Evolutionary conservation across 257 asterid genomes (phyloP).

Genomic region (Primulina tabacum): DNA sequence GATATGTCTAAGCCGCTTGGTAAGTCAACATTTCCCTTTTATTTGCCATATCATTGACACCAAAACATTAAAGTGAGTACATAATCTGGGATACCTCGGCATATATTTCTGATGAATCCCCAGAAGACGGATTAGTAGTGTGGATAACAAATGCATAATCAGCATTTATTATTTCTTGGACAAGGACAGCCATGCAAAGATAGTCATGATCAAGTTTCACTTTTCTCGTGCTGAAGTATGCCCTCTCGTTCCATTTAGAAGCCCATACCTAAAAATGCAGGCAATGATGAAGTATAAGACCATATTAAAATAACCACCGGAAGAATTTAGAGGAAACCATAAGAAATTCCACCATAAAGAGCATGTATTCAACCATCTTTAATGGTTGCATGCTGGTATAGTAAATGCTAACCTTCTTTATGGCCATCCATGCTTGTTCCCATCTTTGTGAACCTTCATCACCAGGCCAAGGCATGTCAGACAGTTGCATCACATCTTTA

Average conservation of each 20-base stretch:
- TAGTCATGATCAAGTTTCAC: constrained; percentile 88
- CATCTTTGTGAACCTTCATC: constrained; percentile 91
- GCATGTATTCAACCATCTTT: not conserved
- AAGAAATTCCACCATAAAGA: not conserved
- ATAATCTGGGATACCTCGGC: constrained; percentile 64
- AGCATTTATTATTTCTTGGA: constrained; percentile 94
- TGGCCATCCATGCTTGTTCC: constrained; percentile 99
- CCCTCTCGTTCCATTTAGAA: constrained; percentile 99
- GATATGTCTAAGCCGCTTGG: constrained; percentile 19
- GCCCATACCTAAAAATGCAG: constrained; percentile 79
- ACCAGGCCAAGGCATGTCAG: constrained; percentile 99
- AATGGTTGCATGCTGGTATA: not conserved
- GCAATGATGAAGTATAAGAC: not conserved
- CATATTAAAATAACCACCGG: not conserved
- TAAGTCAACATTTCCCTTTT: not conserved
- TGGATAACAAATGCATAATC: constrained; percentile 99
- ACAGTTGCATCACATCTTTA: constrained; percentile 74
- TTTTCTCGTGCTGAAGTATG: constrained; percentile 94
- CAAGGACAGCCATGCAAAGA: constrained; percentile 99
- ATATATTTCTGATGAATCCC: constrained; percentile 87
- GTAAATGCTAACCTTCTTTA: constrained; percentile 63
- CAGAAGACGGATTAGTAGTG: constrained; percentile 95
- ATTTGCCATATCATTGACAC: not conserved
- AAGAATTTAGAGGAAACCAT: constrained; percentile 8
- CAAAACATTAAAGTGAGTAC: constrained; percentile 13